Evolutionary conservation across 768 basidiomycete genomes (phyloP), one percentile per base, ranked within the genome.

Genomic region (Coprinopsis marcescibilis): DNA sequence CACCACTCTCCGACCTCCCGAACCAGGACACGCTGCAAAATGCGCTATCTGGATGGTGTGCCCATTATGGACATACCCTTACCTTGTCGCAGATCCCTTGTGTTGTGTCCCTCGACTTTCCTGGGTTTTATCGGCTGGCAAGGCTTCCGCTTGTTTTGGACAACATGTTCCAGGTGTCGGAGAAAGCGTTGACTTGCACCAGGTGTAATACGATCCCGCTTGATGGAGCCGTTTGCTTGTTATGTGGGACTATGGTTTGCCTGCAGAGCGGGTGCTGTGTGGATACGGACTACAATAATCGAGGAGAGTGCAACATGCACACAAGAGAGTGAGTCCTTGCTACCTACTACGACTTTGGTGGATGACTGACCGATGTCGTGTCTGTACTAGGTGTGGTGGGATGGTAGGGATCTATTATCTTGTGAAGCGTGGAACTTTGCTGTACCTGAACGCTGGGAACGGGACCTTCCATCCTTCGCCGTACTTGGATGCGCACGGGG

Each of bases 241-340:
- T 93, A 42, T 99, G 96, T 54, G 96, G 96, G 0, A 70, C 80
- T 39, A 81, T 85, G 12, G 80, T 87, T 8, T 98, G 96, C 59
- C 77, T 94, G 70, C 86, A 91, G 60, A 90, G 89, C 54, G 84
- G 93, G 52, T 99, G 96, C 58, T 99, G 96, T 61, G 70, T 73
- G 53, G 91, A 92, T 52, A 56, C 64, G 42, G 74, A 81, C 23
- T 79, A 82, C 34, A 74, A 70, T 14, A 70, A 74, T 13, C 69
- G 84, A 20, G 96, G 95, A 23, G 95, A 99, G 59, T 97, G 94
- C 62, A 99, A 97, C 61, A 79, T 88, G 73, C 96, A 98, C 60
- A 89, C 85, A 42, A 75, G 92, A 76, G 86, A 89, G 95, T 96
- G 59, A 60, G 92, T 82, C 5, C 25, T 26, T 45, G 5, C 48